Percentiles rank a stretch among this genome's conserved stretches.
Conservation (phyloP, 345 rosid genomes). For the Hevea brasiliensis region DNA sequence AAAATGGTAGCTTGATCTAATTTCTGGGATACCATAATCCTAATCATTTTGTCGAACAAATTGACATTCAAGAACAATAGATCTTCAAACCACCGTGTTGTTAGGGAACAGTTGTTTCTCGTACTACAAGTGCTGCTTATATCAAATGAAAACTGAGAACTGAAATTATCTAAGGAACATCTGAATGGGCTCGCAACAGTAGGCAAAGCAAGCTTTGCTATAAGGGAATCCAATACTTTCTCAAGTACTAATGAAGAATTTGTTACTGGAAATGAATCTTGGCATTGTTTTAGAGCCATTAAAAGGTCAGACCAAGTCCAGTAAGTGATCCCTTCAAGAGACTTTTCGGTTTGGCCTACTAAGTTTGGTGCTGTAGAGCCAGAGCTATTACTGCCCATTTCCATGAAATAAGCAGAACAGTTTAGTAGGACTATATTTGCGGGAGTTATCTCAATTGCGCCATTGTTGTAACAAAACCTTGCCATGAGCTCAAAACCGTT, state of each 20-base stretch:
- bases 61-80: slow-evolving; percentile 37
- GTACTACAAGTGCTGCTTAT: slow-evolving; percentile 33
- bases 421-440: slow-evolving; percentile 39
- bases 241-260: slow-evolving; percentile 33
- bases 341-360: slow-evolving; percentile 30
- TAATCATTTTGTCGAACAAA: slow-evolving; percentile 33
- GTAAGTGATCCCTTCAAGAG: slow-evolving; percentile 37
- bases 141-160: slow-evolving; percentile 33
- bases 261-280: slow-evolving; percentile 28
- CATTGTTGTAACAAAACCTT: slow-evolving; percentile 49
- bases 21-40: slow-evolving; percentile 30
- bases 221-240: slow-evolving; percentile 34
- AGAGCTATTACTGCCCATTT: slow-evolving; percentile 30
- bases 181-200: slow-evolving; percentile 26
- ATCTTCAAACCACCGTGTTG: slow-evolving; percentile 52
- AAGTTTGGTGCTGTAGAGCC: slow-evolving; percentile 29
- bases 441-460: slow-evolving; percentile 35
- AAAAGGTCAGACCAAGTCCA: slow-evolving; percentile 65
- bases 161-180: slow-evolving; percentile 34
- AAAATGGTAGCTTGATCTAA: slow-evolving; percentile 30
- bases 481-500: slow-evolving; percentile 58
- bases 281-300: slow-evolving; percentile 45
- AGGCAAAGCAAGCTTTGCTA: slow-evolving; percentile 33
- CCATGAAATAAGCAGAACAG: slow-evolving; percentile 46
- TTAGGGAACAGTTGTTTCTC: slow-evolving; percentile 20